Conservation (phyloP, 805 yeast species). For the Wickerhamiella sorbophila region DNA sequence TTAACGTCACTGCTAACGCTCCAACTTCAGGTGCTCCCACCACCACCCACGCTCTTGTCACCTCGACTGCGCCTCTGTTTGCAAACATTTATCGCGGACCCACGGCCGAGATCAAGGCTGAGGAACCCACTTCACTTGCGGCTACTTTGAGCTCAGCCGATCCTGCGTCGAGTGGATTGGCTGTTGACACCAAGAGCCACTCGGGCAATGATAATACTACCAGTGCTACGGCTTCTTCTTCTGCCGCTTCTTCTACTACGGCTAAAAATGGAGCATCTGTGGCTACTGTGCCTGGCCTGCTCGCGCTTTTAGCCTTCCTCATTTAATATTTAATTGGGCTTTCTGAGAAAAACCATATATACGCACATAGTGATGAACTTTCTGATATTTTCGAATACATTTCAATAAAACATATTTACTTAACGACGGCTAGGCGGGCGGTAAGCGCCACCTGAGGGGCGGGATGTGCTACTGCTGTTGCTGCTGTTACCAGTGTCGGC, state of each 20-base stretch:
- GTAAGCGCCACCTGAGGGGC: neutral
- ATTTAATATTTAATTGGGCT: neutral
- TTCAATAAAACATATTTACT: too few species aligned
- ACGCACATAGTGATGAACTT: too few species aligned
- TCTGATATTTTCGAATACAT: too few species aligned
- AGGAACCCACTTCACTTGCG: neutral
- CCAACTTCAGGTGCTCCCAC: neutral
- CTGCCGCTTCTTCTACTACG: neutral
- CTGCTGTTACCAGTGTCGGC: too few species aligned
- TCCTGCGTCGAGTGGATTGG: neutral
- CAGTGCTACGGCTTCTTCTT: neutral
- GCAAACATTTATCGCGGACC: conserved; percentile 1
- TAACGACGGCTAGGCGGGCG: neutral
- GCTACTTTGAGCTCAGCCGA: neutral
- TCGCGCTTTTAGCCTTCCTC: neutral
- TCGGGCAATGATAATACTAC: too few species aligned
- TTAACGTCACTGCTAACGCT: neutral
- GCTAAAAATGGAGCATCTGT: neutral
- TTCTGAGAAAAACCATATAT: neutral
- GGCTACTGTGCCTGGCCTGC: neutral
- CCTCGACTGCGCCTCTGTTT: neutral
- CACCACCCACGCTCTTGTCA: neutral
- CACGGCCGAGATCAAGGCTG: neutral
- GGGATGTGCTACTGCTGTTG: neutral
- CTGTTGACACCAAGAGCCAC: neutral